Base-by-base conservation (phyloP, 345 rosid genomes). In the Toxicodendron radicans region DNA sequence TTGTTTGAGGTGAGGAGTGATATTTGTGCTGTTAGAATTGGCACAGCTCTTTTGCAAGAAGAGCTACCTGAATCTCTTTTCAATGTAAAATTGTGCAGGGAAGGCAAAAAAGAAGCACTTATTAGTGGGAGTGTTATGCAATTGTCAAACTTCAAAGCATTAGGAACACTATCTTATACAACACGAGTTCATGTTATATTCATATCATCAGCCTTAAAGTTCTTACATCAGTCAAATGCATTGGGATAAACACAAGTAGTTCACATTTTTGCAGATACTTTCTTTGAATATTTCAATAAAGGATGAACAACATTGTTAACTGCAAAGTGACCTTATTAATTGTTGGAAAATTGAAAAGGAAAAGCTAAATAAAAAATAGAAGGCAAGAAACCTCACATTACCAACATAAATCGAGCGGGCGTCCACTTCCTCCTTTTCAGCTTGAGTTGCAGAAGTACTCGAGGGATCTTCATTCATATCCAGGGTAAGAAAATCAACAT, bases 341-440 rank as follows among this genome's bases (percentile, higher is more conserved):
- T 61, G 27, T 62, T 10, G 3, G 61, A 64, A 73, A 58, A 48
- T 51, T 3, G 58, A 1, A 17, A 30, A 35, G 16, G 35, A 48
- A 58, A 66, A 43, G 27, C 60, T 61, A 0, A 14, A 51, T 14
- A 13, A 51, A 16, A 72, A 52, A 52, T 20, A 7, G 2, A 61
- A 61, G 57, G 54, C 57, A 71, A 27, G 58, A 79, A 82, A 69
- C 79, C 97, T 91, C 86, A 95, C 99, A 87, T 95, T 95, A 79
- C 99, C 99, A 62, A 95, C 99, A 76, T 93, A 95, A 32, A 95
- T 89, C 4, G 99, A 95, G 24, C 99, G 96, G 0, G 97, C 16
- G 87, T 95, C 99, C 69, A 93, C 97, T 84, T 95, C 99, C 82
- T 95, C 99, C 90, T 95, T 95, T 83, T 93, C 98, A 75, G 97